A percentile compares a stretch with the other conserved stretches of the same genome.
Conservation (phyloP, 1,139 yeast genomes). For the Suhomyces guaymorum region DNA sequence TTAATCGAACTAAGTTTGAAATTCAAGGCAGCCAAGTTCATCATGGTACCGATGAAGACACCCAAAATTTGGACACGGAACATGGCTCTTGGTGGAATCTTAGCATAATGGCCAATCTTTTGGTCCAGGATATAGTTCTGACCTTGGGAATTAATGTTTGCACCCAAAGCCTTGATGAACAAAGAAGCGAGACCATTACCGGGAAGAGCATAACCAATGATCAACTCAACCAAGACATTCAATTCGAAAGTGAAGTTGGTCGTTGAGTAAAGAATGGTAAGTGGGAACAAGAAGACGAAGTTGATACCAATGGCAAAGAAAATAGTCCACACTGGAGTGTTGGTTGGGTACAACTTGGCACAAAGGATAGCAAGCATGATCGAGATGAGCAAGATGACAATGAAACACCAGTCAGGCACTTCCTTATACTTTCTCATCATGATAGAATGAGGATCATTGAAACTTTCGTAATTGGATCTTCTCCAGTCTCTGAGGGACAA, state of each 20-base stretch:
- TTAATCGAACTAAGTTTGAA: slow-evolving; percentile 51
- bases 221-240: slow-evolving; percentile 41
- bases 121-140: slow-evolving; percentile 55
- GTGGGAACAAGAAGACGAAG: slow-evolving; percentile 37
- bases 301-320: slow-evolving; percentile 35
- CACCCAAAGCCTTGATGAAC: slow-evolving; percentile 40
- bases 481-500: slow-evolving; percentile 10
- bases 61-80: slow-evolving; percentile 60
- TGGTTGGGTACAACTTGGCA: slow-evolving; percentile 34
- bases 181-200: slow-evolving; percentile 41
- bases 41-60: slow-evolving; percentile 42
- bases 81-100: slow-evolving; percentile 60
- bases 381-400: slow-evolving; percentile 20
- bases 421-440: slow-evolving; percentile 25
- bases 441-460: slow-evolving; percentile 22
- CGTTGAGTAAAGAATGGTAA: slow-evolving; percentile 38
- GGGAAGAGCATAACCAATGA: slow-evolving; percentile 42
- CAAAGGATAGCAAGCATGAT: slow-evolving; percentile 25
- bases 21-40: slow-evolving; percentile 53
- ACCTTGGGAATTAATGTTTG: slow-evolving; percentile 58
- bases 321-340: slow-evolving; percentile 38
- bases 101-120: slow-evolving; percentile 62
- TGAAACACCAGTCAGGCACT: slow-evolving; percentile 26
- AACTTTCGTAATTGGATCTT: slow-evolving; percentile 20
- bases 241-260: slow-evolving; percentile 42